phyloP scores from a whole-genome alignment of 441 rosid species.

The Bruguiera hainesii region DNA sequence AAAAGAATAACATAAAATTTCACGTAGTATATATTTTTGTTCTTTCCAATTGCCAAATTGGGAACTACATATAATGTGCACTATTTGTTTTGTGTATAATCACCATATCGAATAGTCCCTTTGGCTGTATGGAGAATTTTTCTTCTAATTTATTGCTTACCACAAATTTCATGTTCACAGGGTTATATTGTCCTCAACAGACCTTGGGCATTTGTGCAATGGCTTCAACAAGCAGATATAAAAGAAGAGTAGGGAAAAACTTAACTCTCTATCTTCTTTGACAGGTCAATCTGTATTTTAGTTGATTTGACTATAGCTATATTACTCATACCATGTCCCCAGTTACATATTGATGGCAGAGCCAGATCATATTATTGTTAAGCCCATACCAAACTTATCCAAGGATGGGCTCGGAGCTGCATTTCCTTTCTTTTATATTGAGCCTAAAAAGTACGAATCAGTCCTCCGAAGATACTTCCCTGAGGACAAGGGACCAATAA shows the following conservation, averaged over 20 bases:
- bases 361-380: conserved; percentile 90
- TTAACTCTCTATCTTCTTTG: conserved; percentile 10
- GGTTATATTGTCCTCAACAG: conserved; percentile 95
- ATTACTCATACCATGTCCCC: conserved; percentile 31
- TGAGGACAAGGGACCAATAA: conserved; percentile 72
- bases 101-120: no score
- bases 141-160: not conserved
- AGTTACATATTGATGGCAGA: conserved; percentile 93
- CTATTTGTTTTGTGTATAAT: no score
- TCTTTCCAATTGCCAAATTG: not conserved
- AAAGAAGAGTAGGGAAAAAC: conserved; percentile 76
- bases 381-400: conserved; percentile 92
- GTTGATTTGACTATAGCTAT: conserved; percentile 16
- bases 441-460: conserved; percentile 80
- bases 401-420: conserved; percentile 86
- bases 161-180: conserved; percentile 32
- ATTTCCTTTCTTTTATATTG: conserved; percentile 94
- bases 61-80: no score
- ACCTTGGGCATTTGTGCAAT: conserved; percentile 99
- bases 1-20: not conserved
- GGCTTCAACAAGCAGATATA: conserved; percentile 85
- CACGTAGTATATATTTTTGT: not conserved
- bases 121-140: not conserved
- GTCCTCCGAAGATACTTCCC: conserved; percentile 77
- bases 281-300: conserved; percentile 17